phyloP scores from a whole-genome alignment of 306 rosid species.

The Gastrolobium bilobum region DNA sequence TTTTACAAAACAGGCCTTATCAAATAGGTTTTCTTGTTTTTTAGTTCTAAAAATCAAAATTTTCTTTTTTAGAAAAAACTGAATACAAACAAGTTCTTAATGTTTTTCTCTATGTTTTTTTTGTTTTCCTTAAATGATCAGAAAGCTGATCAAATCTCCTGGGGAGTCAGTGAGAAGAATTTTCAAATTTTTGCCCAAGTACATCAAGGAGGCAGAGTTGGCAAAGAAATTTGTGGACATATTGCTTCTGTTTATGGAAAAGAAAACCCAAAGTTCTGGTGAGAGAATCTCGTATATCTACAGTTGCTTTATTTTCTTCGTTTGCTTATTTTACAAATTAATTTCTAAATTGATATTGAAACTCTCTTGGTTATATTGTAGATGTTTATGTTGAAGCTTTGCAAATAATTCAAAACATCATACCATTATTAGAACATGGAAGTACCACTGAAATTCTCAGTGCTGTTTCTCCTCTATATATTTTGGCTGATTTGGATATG shows the following conservation, averaged over 20 bases:
- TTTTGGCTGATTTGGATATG: slow-evolving; percentile 71
- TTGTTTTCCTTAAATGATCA: slow-evolving; percentile 48
- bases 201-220: slow-evolving; percentile 64
- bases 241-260: slow-evolving; percentile 70
- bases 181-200: slow-evolving; percentile 73
- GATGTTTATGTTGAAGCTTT: slow-evolving; percentile 70
- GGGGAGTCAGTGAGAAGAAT: slow-evolving; percentile 74
- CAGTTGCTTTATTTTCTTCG: slow-evolving; percentile 32
- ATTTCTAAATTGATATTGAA: slow-evolving; percentile 43
- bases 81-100: not conserved
- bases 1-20: no score
- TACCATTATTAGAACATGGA: slow-evolving; percentile 69
- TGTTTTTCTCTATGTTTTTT: not conserved
- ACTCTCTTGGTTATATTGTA: slow-evolving; percentile 53
- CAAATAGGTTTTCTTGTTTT: no score
- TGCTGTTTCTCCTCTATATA: slow-evolving; percentile 72
- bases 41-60: no score
- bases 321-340: not conserved
- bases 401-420: slow-evolving; percentile 67
- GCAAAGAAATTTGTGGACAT: slow-evolving; percentile 76
- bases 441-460: slow-evolving; percentile 67
- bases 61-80: no score
- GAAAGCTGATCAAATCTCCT: slow-evolving; percentile 80
- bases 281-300: slow-evolving; percentile 37
- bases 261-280: slow-evolving; percentile 73